phyloP scores from a whole-genome alignment of 805 yeast species.

The Kodamaea kakaduensis region DNA sequence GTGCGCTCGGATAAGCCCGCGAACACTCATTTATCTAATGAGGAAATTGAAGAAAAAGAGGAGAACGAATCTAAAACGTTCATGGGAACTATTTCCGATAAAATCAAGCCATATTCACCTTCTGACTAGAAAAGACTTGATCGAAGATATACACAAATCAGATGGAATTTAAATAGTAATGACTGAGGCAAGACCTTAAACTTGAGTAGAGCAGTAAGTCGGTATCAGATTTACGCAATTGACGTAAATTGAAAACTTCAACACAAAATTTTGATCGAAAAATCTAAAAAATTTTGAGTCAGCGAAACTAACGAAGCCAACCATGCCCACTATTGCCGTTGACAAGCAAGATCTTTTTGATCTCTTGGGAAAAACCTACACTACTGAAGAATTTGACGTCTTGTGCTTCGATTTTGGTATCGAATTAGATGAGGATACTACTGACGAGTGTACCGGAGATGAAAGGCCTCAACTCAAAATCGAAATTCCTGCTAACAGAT shows the following conservation, averaged over 20 bases:
- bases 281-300: slow-evolving; percentile 11
- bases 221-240: slow-evolving; percentile 1
- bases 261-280: slow-evolving; percentile 4
- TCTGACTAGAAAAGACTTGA: no score
- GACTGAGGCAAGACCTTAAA: no score
- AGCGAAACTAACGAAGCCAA: slow-evolving; percentile 2
- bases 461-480: slow-evolving; percentile 96
- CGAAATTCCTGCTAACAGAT: slow-evolving; percentile 97
- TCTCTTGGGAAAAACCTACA: slow-evolving; percentile 55
- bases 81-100: not conserved
- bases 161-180: no score
- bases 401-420: slow-evolving; percentile 96
- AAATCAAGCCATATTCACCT: no score
- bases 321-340: slow-evolving; percentile 95
- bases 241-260: slow-evolving; percentile 6
- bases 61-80: slow-evolving; percentile 1
- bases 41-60: slow-evolving; percentile 19
- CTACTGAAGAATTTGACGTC: slow-evolving; percentile 93
- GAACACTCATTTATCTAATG: slow-evolving; percentile 12
- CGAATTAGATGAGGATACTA: slow-evolving; percentile 96
- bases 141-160: no score
- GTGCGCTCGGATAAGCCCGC: slow-evolving; percentile 11
- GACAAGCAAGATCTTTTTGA: slow-evolving; percentile 90
- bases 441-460: slow-evolving; percentile 64
- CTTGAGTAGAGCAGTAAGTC: no score